phyloP scores from a whole-genome alignment of 2,329 filamentous ascomycete genomes.

The Aspergillus brunneoviolaceus region DNA sequence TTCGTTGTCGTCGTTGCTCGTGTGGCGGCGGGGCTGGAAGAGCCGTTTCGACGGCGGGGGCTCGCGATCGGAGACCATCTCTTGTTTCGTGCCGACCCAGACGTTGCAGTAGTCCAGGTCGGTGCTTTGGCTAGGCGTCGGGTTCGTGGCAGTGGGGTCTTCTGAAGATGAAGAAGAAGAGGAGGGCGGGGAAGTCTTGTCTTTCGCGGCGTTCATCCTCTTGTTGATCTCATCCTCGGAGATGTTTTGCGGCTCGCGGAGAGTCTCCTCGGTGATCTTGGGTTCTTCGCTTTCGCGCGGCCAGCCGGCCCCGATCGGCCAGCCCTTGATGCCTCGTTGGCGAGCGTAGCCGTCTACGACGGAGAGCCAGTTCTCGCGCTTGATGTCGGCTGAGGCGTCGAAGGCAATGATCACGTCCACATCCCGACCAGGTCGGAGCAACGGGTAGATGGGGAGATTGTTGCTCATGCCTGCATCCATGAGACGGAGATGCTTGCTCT shows the following conservation, averaged over 20 bases:
- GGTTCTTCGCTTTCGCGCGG: conserved; percentile 63
- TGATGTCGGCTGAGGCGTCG: conserved; percentile 90
- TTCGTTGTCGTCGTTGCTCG: conserved; percentile 50
- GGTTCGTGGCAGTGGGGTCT: conserved; percentile 32
- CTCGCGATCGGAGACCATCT: conserved; percentile 60
- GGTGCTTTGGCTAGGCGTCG: conserved; percentile 42
- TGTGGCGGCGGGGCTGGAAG: conserved; percentile 32
- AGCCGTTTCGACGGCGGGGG: conserved; percentile 53
- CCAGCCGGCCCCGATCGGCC: conserved; percentile 95
- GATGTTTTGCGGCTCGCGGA: conserved; percentile 66
- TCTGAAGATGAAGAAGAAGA: background rate
- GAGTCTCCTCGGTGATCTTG: conserved; percentile 61
- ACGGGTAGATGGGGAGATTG: conserved; percentile 92
- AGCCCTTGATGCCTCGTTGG: conserved; percentile 87
- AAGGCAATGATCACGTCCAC: conserved; percentile 91
- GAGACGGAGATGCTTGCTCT: conserved; percentile 69
- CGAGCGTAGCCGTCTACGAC: conserved; percentile 90
- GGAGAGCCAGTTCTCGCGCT: conserved; percentile 91
- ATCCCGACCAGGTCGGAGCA: conserved; percentile 81
- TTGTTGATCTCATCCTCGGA: conserved; percentile 60
- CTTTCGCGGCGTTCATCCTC: conserved; percentile 62
- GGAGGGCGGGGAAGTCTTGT: conserved; percentile 24
- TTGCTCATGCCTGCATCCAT: conserved; percentile 99
- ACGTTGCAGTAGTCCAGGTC: conserved; percentile 89
- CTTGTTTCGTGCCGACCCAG: conserved; percentile 84